Percentiles rank a stretch among this genome's conserved stretches.
Conservation (phyloP, 345 rosid species). For the Citrus mangshanensis region DNA sequence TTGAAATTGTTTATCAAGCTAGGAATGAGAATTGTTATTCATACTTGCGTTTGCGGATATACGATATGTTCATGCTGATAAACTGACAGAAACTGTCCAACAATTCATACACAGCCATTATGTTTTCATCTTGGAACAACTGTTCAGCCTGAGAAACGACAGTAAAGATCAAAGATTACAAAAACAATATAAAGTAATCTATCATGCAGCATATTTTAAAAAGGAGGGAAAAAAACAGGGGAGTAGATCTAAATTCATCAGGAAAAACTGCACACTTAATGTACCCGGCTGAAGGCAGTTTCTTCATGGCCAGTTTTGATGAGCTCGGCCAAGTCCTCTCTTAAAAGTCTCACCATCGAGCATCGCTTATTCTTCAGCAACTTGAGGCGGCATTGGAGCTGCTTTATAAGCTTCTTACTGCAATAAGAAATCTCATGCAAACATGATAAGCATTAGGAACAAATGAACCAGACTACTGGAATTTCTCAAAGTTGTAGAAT, state of each 20-base stretch:
- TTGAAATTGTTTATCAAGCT: neutral
- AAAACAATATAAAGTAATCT: neutral
- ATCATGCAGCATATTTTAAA: neutral
- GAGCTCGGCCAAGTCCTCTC: conserved; percentile 63
- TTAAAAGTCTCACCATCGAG: conserved; percentile 56
- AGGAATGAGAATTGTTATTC: neutral
- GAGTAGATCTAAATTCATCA: neutral
- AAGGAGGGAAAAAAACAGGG: neutral
- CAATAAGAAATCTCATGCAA: conserved; percentile 12
- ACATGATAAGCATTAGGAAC: neutral
- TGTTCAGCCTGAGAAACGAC: conserved; percentile 46
- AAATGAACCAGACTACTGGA: neutral
- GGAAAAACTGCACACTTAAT: neutral
- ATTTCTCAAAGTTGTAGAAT: neutral
- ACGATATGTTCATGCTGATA: conserved; percentile 47
- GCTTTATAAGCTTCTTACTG: conserved; percentile 61
- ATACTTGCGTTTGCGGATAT: conserved; percentile 62
- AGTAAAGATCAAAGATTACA: neutral
- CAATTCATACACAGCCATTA: conserved; percentile 43
- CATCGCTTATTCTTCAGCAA: conserved; percentile 63
- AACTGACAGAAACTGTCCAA: conserved; percentile 64
- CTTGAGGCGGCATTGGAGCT: conserved; percentile 60
- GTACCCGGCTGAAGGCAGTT: conserved; percentile 55
- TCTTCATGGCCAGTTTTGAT: conserved; percentile 51
- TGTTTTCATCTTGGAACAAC: conserved; percentile 52